phyloP scores from a whole-genome alignment of 768 basidiomycete species.

The Sporobolomyces pararoseus region DNA sequence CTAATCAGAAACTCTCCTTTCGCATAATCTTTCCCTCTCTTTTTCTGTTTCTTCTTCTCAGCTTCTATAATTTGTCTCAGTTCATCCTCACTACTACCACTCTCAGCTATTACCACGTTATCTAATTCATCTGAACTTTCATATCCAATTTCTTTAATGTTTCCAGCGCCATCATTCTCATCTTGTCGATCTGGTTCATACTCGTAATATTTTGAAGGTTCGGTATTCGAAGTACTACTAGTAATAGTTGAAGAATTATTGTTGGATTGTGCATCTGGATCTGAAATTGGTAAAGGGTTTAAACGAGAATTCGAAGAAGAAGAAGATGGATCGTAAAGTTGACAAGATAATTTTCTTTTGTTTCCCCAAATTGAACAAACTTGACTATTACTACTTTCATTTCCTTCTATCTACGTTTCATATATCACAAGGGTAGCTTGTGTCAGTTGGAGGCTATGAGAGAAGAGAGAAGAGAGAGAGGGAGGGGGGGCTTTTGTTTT shows the following conservation, averaged over 20 bases:
- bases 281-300: not conserved
- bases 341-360: conserved; percentile 5
- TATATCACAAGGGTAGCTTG: no score
- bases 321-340: not conserved
- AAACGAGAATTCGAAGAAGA: not conserved
- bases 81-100: not conserved
- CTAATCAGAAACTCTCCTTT: not conserved
- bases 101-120: not conserved
- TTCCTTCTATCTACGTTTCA: no score
- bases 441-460: no score
- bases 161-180: not conserved
- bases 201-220: no score
- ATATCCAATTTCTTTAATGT: not conserved
- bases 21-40: not conserved
- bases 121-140: not conserved
- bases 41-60: not conserved
- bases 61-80: not conserved
- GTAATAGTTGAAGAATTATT: no score
- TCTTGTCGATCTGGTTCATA: not conserved
- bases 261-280: not conserved
- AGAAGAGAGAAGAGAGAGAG: no score
- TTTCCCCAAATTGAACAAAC: conserved; percentile 31
- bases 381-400: no score
- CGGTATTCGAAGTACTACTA: no score
- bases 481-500: no score